These are phyloP conservation scores for Hypoxylon sp. DNA, from an alignment of 2,329 filamentous ascomycete species.

Conservation along the genomic window DNA sequence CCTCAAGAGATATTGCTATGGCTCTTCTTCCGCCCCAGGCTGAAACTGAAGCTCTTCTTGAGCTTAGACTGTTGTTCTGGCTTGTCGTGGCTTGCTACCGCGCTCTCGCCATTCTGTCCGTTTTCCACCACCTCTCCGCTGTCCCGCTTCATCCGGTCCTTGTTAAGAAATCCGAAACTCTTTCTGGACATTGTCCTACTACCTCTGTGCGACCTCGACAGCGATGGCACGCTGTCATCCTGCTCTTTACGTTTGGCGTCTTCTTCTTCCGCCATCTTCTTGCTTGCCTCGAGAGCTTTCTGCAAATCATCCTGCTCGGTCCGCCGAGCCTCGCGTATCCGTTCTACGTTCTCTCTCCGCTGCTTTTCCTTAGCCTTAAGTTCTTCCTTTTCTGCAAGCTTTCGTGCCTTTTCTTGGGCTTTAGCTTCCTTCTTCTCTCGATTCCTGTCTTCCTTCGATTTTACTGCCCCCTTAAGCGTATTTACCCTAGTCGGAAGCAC, in stretches of 20 bases:
- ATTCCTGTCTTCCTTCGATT: constrained; percentile 71
- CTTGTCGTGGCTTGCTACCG: constrained; percentile 45
- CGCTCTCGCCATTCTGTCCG: constrained; percentile 50
- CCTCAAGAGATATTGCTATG: constrained; percentile 56
- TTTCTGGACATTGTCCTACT: constrained; percentile 85
- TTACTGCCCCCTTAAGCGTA: constrained; percentile 50
- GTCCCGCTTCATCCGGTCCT: constrained; percentile 59
- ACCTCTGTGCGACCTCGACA: constrained; percentile 76
- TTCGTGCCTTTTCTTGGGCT: constrained; percentile 62
- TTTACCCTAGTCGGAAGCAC: constrained; percentile 40
- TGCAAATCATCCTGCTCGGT: constrained; percentile 66
- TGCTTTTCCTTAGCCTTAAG: constrained; percentile 60
- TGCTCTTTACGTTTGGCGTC: constrained; percentile 68
- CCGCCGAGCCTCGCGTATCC: constrained; percentile 54
- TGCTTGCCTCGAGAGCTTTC: constrained; percentile 69
- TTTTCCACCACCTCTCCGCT: constrained; percentile 51
- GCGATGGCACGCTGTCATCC: constrained; percentile 51
- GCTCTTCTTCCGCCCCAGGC: constrained; percentile 78
- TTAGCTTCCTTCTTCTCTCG: constrained; percentile 77
- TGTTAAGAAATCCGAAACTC: constrained; percentile 75
- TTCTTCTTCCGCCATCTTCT: constrained; percentile 67
- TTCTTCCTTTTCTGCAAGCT: constrained; percentile 60
- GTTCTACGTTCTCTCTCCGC: constrained; percentile 53
- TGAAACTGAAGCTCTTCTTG: constrained; percentile 75
- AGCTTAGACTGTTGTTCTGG: constrained; percentile 61